Base-by-base conservation (phyloP, 441 rosid species). In the Populus hybrid region DNA sequence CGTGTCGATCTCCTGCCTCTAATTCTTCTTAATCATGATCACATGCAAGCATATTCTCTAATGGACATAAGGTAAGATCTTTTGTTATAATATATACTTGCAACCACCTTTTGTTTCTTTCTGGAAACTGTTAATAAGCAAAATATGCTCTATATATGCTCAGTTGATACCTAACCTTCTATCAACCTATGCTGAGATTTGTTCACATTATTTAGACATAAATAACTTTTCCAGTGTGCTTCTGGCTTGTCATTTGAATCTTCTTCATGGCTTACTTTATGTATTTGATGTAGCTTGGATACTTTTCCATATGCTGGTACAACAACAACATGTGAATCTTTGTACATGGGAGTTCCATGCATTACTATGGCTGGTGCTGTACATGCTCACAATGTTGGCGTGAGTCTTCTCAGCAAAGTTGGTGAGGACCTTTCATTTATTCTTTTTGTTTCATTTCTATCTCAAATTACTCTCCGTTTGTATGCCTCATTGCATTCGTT, bases 341-440 rank as follows among this genome's bases (percentile, higher is more conserved):
- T 96, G 28, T 96, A 89, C 91, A 96, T 96, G 99, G 99, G 99
- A 74, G 99, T 96, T 73, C 99, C 99, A n/a, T 96, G 99, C 80
- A 89, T 96, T 79, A 91, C 98, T 30, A 93, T 96, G 98, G 95
- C 93, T 71, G 99, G 99, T 78, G 87, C 98, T 2, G 98, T 96
- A 35, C 98, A 96, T 84, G 98, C 99, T 84, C 98, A 93, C 82
- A 96, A 96, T 81, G 99, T 94, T 75, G 99, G 99, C 30, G 99
- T 92, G 65, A 90, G 97, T 85, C 97, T 96, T 83, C 96, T 96
- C 78, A 85, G 86, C 76, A 93, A 85, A 69, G 97, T 96, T 80
- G 99, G 99, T 96, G 84, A 89, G 94, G 42, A 70, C 50, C 75
- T 71, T 70, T 77, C 57, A 46, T 46, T 46, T 46, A 5, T 46